Evolutionary conservation across 306 rosid genomes (phyloP), one percentile per base, ranked within the genome.

Genomic region (Gynostemma pentaphyllum): DNA sequence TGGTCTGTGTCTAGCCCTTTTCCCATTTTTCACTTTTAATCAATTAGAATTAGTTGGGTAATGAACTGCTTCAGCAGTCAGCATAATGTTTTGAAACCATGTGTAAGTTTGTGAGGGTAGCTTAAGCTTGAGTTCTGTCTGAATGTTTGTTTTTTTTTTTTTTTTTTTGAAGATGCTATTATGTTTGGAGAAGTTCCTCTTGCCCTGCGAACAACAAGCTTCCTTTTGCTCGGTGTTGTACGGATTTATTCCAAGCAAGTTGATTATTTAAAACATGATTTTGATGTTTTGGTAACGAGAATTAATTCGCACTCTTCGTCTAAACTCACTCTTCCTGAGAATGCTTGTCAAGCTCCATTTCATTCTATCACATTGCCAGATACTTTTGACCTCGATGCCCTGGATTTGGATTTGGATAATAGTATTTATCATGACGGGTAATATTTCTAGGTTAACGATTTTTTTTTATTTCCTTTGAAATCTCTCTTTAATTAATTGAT

Each of bases 101-200:
- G 23, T 15, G 0, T 16, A n/a, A 26, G 8, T 37, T 72, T 53
- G 63, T 56, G 5, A 36, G 30, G 1, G 1, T 57, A 45, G 46
- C 9, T 21, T 24, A 34, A 5, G n/a, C 36, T n/a, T 57, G 64
- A 57, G 10, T 36, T 15, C 37, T 13, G 4, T 52, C 16, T 14
- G 19, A 45, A 50, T 70, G 56, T 57, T 21, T n/a, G n/a, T n/a
- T n/a, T n/a, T n/a, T n/a, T n/a, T n/a, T n/a, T n/a, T n/a, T n/a
- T n/a, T n/a, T n/a, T n/a, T 72, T 29, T 71, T 64, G 51, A 44
- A 88, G 98, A 81, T 22, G 88, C 80, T 12, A 88, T 86, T 53
- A 85, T 92, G 94, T 92, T 77, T 75, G 96, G 96, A 0, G 96
- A 85, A 45, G 99, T 84, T 53, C 96, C 96, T 1, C 82, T 92